Base-by-base conservation (phyloP, 257 asterid species). In the Solanum corneliomulleri region DNA sequence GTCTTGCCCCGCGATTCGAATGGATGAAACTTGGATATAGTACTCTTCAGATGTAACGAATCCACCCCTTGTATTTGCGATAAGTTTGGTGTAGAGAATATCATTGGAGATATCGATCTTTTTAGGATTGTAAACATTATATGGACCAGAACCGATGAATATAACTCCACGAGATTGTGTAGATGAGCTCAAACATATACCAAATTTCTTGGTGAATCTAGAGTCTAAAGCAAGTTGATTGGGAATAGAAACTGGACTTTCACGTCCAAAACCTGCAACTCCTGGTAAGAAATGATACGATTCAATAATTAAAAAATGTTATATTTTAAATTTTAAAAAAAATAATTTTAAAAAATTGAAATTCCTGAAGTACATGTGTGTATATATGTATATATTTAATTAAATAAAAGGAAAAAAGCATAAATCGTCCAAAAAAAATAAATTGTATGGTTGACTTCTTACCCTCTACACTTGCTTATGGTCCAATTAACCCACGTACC, bases 21-120 rank as follows among this genome's bases (percentile, higher is more conserved):
- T 89, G 7, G 92, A 74, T 44, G 86, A 85, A 10, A 93, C 94
- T 20, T 89, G 90, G 64, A 95, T 88, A 77, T 92, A 93, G 3
- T 94, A 94, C 80, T 94, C 93, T 1, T 91, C 88, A 11, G 96
- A 93, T 64, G 88, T 4, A 0, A 21, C 2, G 81, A 2, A 83
- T n/a, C 84, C 42, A 25, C 37, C 1, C 90, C 89, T 20, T 58
- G n/a, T 0, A 16, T 87, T 87, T 58, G 14, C 70, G 2, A 87
- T 25, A 6, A 87, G 2, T 13, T 85, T 75, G 21, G 86, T 82
- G 21, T 87, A 82, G 45, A 44, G 16, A 27, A 87, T 86, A 64
- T 47, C 9, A 31, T 82, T 45, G 49, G 89, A 87, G 83, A 66
- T 35, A 13, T 80, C 86, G 12, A 82, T 25, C 1, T 87, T 87